phyloP scores from a whole-genome alignment of 164 flowering plant species.

The Magnolia sinica region DNA sequence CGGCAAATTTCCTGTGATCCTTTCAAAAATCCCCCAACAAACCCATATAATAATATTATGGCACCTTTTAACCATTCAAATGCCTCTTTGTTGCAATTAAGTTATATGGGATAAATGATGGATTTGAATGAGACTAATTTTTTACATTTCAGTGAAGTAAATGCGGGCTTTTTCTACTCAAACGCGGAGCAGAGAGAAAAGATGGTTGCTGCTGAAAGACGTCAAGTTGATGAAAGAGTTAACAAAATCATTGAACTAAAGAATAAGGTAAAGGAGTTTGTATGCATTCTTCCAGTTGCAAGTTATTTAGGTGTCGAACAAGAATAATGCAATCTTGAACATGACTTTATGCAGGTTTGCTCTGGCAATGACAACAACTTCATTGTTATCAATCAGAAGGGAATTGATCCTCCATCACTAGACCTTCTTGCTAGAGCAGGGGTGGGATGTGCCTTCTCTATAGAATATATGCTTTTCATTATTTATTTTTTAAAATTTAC shows the following conservation, averaged over 20 bases:
- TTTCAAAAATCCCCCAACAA: too few species aligned
- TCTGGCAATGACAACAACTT: constrained; percentile 71
- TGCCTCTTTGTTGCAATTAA: neutral
- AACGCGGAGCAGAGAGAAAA: constrained; percentile 98
- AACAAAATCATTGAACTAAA: constrained; percentile 83
- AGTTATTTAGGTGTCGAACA: neutral
- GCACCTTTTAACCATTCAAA: neutral
- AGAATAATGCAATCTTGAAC: neutral
- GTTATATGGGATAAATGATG: neutral
- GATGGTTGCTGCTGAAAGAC: constrained; percentile 98
- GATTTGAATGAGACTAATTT: constrained; percentile 9
- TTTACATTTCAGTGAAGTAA: constrained; percentile 69
- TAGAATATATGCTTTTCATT: neutral
- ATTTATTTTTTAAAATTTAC: neutral
- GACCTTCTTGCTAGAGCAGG: constrained; percentile 96
- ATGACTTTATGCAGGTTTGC: constrained; percentile 63
- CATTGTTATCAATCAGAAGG: constrained; percentile 93
- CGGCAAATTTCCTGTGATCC: neutral
- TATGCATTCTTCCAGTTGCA: neutral
- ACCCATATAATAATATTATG: neutral
- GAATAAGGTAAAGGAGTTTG: constrained; percentile 50
- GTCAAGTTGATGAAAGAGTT: constrained; percentile 91
- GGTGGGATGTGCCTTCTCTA: constrained; percentile 41
- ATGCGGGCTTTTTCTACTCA: constrained; percentile 99
- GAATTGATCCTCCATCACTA: constrained; percentile 95